A percentile compares a stretch with the other conserved stretches of the same genome.
Conservation (phyloP, 2,329 filamentous ascomycete genomes). For the Trichoderma simmonsii region DNA sequence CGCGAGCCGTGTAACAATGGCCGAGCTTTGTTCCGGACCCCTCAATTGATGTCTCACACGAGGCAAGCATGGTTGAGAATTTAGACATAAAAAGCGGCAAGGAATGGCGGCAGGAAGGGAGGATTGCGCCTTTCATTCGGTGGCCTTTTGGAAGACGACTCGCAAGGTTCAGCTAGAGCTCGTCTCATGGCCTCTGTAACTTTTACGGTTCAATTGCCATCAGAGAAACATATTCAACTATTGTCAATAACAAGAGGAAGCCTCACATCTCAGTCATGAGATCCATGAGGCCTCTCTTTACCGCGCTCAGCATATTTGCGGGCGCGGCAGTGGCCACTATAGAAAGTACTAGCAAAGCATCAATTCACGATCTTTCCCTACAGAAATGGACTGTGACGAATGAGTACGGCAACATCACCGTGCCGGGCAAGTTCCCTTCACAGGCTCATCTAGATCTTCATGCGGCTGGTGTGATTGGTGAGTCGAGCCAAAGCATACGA, state of each 20-base stretch:
- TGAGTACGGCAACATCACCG: slow-evolving; percentile 26
- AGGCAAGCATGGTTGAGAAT: not conserved
- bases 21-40: slow-evolving; percentile 16
- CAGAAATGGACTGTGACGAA: slow-evolving; percentile 17
- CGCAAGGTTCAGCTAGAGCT: not conserved
- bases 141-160: not conserved
- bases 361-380: slow-evolving; percentile 2
- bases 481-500: not conserved
- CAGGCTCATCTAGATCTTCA: slow-evolving; percentile 59
- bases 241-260: not conserved
- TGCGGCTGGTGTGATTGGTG: slow-evolving; percentile 48
- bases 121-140: not conserved
- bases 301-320: slow-evolving; percentile 7
- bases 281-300: not conserved
- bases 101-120: not conserved
- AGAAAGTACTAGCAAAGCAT: not conserved
- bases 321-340: not conserved
- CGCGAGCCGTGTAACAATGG: slow-evolving; percentile 4
- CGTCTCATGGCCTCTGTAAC: not conserved
- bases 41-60: slow-evolving; percentile 7
- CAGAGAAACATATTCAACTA: not conserved
- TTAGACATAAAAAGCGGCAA: slow-evolving; percentile 6
- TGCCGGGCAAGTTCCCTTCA: slow-evolving; percentile 54
- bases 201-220: not conserved
- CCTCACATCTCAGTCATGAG: not conserved